Evolutionary conservation across 108 stramenopile species (phyloP).

Genomic region (Chaetoceros muelleri): DNA sequence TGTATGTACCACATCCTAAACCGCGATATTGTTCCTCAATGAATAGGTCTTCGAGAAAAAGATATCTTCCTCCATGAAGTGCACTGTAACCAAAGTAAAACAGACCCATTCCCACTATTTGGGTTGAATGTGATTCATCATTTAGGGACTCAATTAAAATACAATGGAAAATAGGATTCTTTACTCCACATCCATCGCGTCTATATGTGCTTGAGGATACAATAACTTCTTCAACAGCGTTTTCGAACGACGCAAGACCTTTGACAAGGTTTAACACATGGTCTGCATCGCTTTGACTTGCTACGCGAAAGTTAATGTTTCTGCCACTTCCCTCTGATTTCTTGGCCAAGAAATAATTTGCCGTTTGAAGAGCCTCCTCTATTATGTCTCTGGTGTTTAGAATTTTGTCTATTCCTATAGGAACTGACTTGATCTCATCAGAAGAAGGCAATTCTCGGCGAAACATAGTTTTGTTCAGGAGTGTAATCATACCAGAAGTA

Average conservation of each 20-base stretch:
- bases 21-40: conserved; percentile 32
- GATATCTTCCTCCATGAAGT: conserved; percentile 20
- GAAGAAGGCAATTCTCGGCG: too few relatives aligned
- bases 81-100: conserved; percentile 29
- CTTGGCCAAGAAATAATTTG: too few relatives aligned
- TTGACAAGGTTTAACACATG: background rate
- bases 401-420: too few relatives aligned
- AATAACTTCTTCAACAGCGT: background rate
- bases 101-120: conserved; percentile 29
- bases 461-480: too few relatives aligned
- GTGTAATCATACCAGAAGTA: too few relatives aligned
- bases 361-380: too few relatives aligned
- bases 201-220: background rate
- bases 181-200: background rate
- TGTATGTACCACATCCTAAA: conserved; percentile 25
- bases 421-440: too few relatives aligned
- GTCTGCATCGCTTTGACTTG: background rate
- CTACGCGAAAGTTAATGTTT: too few relatives aligned
- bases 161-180: background rate
- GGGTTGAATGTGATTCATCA: background rate
- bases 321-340: too few relatives aligned
- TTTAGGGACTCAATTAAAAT: background rate
- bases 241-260: background rate
- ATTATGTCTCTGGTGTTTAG: too few relatives aligned
- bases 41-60: conserved; percentile 62